Evolutionary conservation across 345 rosid genomes (phyloP).

Genomic region (Geranium rotundifolium): DNA sequence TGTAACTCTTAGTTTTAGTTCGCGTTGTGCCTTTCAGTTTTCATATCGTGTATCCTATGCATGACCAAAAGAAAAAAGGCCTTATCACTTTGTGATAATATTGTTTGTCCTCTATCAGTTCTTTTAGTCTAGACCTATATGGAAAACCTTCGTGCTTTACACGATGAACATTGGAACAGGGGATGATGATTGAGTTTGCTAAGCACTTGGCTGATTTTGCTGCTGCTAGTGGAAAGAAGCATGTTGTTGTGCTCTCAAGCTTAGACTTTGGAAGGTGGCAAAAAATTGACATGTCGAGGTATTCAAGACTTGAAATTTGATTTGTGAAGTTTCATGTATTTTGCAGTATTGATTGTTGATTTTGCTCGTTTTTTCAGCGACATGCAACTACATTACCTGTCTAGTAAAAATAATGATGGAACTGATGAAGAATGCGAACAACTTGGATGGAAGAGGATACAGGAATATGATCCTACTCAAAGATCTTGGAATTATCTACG

Average conservation of each 20-base stretch:
- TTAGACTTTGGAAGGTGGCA: conserved; percentile 85
- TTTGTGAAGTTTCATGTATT: background rate
- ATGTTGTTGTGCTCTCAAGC: conserved; percentile 61
- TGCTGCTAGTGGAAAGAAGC: conserved; percentile 60
- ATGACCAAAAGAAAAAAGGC: too few relatives aligned
- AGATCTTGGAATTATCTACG: conserved; percentile 78
- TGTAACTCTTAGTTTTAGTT: too few relatives aligned
- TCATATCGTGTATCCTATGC: too few relatives aligned
- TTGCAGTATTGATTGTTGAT: background rate
- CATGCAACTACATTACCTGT: conserved; percentile 57
- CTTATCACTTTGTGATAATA: too few relatives aligned
- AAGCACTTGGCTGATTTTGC: conserved; percentile 74
- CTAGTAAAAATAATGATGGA: conserved; percentile 49
- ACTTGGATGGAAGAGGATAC: conserved; percentile 69
- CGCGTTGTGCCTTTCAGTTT: too few relatives aligned
- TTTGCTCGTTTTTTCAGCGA: conserved; percentile 40
- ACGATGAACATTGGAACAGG: conserved; percentile 29
- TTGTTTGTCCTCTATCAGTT: background rate
- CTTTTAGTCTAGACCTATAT: background rate
- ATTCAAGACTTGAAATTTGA: conserved; percentile 4
- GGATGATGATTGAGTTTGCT: conserved; percentile 70
- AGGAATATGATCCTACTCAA: conserved; percentile 57
- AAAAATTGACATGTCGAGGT: conserved; percentile 78
- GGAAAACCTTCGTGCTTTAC: background rate
- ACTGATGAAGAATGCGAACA: conserved; percentile 59